Percentiles rank a stretch among this genome's conserved stretches.
Evolutionary conservation across 352 stramenopile genomes (phyloP).

Genomic region (Phytopythium sindhum): DNA sequence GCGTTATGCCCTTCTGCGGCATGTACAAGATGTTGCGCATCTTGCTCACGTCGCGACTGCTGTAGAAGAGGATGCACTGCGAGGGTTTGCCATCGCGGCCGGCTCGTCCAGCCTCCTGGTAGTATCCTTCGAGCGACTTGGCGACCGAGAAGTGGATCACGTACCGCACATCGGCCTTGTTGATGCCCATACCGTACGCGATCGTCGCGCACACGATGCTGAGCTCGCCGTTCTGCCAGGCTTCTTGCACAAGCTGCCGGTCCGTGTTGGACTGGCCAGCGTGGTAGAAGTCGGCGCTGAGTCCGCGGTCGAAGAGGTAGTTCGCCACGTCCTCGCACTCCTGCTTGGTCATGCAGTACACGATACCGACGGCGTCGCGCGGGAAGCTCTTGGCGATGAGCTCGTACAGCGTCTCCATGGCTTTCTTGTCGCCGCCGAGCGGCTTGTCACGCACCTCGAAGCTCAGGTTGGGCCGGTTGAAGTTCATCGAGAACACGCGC

Average conservation of each 20-base stretch:
- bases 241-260: constrained; percentile 75
- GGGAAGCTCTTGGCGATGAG: constrained; percentile 54
- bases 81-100: constrained; percentile 93
- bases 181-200: constrained; percentile 95
- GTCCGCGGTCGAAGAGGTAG: constrained; percentile 82
- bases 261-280: constrained; percentile 77
- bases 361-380: constrained; percentile 74
- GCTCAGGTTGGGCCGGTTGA: constrained; percentile 91
- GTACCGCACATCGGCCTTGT: constrained; percentile 93
- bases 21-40: constrained; percentile 79
- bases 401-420: constrained; percentile 47
- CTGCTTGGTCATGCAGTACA: constrained; percentile 94
- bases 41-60: constrained; percentile 72
- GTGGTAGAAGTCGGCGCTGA: constrained; percentile 92
- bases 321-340: constrained; percentile 92
- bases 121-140: constrained; percentile 97
- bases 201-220: constrained; percentile 95
- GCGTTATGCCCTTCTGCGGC: constrained; percentile 76
- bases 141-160: constrained; percentile 92
- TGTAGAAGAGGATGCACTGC: constrained; percentile 92
- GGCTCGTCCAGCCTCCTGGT: constrained; percentile 96
- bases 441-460: constrained; percentile 88
- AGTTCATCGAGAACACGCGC: constrained; percentile 89
- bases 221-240: constrained; percentile 68
- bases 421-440: constrained; percentile 31